These are phyloP conservation scores for Microsporum ferrugineum DNA, from an alignment of 2,329 filamentous ascomycete genomes.

Conservation along the genomic window DNA sequence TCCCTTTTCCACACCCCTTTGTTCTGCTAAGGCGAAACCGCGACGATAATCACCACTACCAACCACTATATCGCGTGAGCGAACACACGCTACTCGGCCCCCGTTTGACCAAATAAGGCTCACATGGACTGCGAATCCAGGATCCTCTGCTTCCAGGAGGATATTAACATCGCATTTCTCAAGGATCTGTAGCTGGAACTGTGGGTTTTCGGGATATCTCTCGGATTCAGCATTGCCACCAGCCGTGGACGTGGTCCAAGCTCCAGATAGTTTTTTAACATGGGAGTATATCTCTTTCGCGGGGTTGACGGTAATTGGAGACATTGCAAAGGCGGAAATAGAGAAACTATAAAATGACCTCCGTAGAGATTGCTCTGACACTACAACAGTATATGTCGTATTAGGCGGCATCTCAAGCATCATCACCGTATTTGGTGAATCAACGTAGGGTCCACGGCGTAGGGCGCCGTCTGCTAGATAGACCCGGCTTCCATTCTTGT, in stretches of 20 bases:
- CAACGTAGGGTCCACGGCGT: constrained; percentile 74
- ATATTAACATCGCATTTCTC: constrained; percentile 57
- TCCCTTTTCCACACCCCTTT: constrained; percentile 52
- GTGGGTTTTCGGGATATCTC: constrained; percentile 74
- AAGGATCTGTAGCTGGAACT: constrained; percentile 54
- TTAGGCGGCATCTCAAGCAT: constrained; percentile 52
- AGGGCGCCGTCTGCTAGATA: constrained; percentile 61
- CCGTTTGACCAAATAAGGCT: constrained; percentile 71
- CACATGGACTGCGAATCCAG: constrained; percentile 66
- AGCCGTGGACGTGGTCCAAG: constrained; percentile 68
- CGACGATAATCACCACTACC: constrained; percentile 83
- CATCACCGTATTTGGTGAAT: constrained; percentile 83
- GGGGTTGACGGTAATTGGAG: constrained; percentile 48
- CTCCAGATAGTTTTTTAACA: constrained; percentile 47
- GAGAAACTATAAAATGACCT: constrained; percentile 71
- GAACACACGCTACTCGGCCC: constrained; percentile 57
- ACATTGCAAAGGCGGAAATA: constrained; percentile 65
- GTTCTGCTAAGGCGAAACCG: constrained; percentile 60
- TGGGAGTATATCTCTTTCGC: constrained; percentile 52
- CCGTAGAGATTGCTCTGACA: constrained; percentile 69
- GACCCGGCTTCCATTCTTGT: constrained; percentile 57
- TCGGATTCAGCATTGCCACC: constrained; percentile 72
- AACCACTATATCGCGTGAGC: constrained; percentile 61
- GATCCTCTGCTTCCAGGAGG: constrained; percentile 56
- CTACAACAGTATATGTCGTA: constrained; percentile 50